Conservation (phyloP, 2,329 filamentous ascomycete genomes). For the Pseudogymnoascus sp. region DNA sequence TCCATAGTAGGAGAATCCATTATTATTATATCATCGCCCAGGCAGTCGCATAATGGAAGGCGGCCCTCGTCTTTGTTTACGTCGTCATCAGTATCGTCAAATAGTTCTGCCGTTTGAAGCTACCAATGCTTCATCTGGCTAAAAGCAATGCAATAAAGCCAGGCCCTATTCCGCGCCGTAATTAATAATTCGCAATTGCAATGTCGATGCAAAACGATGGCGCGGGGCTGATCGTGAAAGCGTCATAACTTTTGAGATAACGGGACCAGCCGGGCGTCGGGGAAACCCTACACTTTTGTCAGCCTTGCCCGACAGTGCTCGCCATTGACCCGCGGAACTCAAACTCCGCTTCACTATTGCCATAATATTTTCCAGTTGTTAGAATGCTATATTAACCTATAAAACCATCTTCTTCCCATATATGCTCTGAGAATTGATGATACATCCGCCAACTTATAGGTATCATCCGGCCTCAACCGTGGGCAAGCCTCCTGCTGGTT, state of each 20-base stretch:
- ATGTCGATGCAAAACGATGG: not conserved
- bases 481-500: not conserved
- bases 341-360: not conserved
- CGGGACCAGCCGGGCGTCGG: not conserved
- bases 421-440: not conserved
- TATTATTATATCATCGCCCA: not conserved
- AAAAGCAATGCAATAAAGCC: not conserved
- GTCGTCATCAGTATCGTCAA: not conserved
- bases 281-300: slow-evolving; percentile 4
- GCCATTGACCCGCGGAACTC: not conserved
- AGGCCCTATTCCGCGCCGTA: not conserved
- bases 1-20: not conserved
- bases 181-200: not conserved
- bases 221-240: not conserved
- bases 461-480: not conserved
- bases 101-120: not conserved
- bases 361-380: not conserved
- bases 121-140: not conserved
- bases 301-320: not conserved
- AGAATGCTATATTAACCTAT: not conserved
- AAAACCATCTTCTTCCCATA: not conserved
- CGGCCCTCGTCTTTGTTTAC: not conserved
- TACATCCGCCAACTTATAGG: not conserved
- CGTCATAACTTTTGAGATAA: not conserved
- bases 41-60: not conserved